Percentiles rank a stretch among this genome's conserved stretches.
phyloP scores from a whole-genome alignment of 495 filamentous ascomycete genomes.

The Pyrenula aspistea region DNA sequence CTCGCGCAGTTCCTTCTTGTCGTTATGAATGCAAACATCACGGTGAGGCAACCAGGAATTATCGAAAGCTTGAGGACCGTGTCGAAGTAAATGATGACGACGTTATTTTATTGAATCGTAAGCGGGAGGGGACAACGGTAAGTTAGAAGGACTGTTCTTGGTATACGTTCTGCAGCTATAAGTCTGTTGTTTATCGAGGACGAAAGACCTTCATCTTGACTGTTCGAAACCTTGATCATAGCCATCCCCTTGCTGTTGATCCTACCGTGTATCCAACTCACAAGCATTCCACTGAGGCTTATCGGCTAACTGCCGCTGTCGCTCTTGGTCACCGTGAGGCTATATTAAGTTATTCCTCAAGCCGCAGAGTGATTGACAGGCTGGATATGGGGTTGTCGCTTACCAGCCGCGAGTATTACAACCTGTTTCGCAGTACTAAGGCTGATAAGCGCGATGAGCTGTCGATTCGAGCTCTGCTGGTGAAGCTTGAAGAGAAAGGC shows the following conservation, averaged over 20 bases:
- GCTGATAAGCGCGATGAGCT: background rate
- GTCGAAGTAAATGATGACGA: too few species aligned
- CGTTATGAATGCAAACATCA: too few species aligned
- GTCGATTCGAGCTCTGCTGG: background rate
- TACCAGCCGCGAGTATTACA: background rate
- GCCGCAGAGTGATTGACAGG: background rate
- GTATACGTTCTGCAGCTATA: background rate
- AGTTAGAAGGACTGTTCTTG: background rate
- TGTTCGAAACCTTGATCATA: background rate
- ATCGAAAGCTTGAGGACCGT: too few species aligned
- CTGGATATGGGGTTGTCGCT: background rate
- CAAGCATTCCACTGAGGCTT: background rate
- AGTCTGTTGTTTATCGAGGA: background rate
- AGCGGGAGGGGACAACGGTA: too few species aligned
- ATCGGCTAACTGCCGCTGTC: background rate
- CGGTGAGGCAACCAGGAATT: too few species aligned
- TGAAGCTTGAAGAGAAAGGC: background rate
- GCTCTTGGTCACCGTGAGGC: background rate
- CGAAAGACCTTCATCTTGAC: background rate
- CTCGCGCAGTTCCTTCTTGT: too few species aligned
- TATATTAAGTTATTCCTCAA: background rate
- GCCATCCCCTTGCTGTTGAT: background rate
- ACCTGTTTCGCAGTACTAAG: constrained; percentile 1
- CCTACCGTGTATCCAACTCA: background rate
- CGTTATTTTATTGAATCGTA: too few species aligned